Percentiles rank a stretch among this genome's conserved stretches.
Evolutionary conservation across 1,139 yeast species (phyloP).

Genomic region (Scheffersomyces insectosa): DNA sequence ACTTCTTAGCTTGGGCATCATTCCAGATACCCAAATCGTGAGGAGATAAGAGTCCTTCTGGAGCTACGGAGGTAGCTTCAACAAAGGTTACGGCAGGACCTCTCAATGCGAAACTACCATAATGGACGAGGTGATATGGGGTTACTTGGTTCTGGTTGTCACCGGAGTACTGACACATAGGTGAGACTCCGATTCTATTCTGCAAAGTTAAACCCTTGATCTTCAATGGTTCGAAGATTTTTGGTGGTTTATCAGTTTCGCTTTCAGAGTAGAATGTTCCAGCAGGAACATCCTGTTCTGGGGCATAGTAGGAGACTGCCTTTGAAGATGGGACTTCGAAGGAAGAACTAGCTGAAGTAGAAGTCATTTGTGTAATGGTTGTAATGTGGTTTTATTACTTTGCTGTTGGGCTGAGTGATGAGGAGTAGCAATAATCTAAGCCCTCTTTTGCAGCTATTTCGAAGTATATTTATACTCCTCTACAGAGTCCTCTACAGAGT

Average conservation of each 20-base stretch:
- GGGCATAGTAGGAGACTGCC: constrained; percentile 17
- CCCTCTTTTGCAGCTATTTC: no score
- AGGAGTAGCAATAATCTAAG: no score
- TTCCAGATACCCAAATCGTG: constrained; percentile 53
- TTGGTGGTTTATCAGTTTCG: constrained; percentile 18
- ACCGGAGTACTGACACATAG: constrained; percentile 60
- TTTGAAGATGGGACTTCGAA: no score
- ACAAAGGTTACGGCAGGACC: constrained; percentile 55
- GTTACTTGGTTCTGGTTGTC: constrained; percentile 37
- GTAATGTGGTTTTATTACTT: constrained; percentile 90
- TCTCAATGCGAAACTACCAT: constrained; percentile 41
- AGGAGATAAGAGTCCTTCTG: constrained; percentile 44
- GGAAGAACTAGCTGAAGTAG: constrained; percentile 66
- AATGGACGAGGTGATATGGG: constrained; percentile 49
- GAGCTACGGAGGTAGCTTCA: constrained; percentile 52
- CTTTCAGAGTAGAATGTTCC: no score
- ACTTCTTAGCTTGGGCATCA: constrained; percentile 49
- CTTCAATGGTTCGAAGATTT: constrained; percentile 38
- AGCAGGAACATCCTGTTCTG: no score
- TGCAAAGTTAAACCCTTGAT: constrained; percentile 38
- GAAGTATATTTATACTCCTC: no score
- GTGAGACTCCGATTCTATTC: constrained; percentile 60
- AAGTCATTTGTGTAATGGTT: constrained; percentile 94
- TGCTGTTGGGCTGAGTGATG: no score
- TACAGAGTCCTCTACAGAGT: no score